A percentile compares a stretch with the other conserved stretches of the same genome.
Evolutionary conservation across 176 grass and related monocot genomes (phyloP).

Genomic region (Otatea glauca): DNA sequence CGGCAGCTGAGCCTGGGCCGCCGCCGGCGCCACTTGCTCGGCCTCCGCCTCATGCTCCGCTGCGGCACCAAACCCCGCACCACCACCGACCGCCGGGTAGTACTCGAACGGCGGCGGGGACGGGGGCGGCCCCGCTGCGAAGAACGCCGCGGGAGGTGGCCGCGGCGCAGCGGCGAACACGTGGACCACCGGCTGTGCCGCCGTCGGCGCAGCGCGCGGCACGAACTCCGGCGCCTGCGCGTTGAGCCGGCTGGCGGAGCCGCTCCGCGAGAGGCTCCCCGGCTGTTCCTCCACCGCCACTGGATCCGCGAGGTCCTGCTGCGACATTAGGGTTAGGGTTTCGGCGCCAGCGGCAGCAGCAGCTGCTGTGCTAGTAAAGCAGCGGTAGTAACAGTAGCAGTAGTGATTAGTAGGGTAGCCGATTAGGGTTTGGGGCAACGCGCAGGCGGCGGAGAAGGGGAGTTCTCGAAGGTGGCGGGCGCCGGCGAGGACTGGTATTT

Average conservation of each 20-base stretch:
- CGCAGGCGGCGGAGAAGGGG: constrained; percentile 11
- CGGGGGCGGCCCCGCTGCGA: constrained; percentile 45
- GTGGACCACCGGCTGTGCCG: constrained; percentile 48
- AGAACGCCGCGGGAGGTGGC: constrained; percentile 54
- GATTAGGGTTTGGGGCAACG: not conserved
- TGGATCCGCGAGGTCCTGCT: constrained; percentile 55
- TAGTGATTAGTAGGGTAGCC: not conserved
- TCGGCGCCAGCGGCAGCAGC: not conserved
- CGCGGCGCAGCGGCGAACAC: constrained; percentile 53
- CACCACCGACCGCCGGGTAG: constrained; percentile 33
- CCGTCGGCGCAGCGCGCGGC: constrained; percentile 47
- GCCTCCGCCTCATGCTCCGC: constrained; percentile 53
- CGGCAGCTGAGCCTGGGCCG: constrained; percentile 33
- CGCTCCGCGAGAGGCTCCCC: constrained; percentile 52
- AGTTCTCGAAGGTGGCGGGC: constrained; percentile 34
- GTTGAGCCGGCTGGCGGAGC: constrained; percentile 80
- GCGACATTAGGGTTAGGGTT: constrained; percentile 76
- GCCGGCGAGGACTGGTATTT: constrained; percentile 47
- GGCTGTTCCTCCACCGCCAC: constrained; percentile 35
- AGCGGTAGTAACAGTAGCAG: not conserved
- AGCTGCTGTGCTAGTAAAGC: not conserved
- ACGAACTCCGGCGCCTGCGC: constrained; percentile 90
- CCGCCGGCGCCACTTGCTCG: no score
- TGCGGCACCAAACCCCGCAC: constrained; percentile 29
- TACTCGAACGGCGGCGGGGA: constrained; percentile 67